phyloP scores from a whole-genome alignment of 257 asterid species.

The Thymus mandschuricus region DNA sequence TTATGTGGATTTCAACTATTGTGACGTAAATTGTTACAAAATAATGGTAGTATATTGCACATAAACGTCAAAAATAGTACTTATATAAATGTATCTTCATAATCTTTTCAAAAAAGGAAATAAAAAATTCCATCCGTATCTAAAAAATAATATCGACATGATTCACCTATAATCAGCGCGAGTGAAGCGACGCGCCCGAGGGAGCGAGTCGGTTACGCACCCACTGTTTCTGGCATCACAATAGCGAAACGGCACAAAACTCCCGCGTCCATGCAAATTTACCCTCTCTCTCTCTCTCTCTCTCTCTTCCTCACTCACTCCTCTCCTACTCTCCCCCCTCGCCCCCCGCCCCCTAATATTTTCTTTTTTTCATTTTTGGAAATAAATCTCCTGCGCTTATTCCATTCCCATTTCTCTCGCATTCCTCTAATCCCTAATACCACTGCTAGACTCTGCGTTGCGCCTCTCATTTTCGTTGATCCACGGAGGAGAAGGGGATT shows the following conservation, averaged over 20 bases:
- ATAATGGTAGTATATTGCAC: no score
- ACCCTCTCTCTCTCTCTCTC: slow-evolving; percentile 22
- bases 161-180: slow-evolving; percentile 12
- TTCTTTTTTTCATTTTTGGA: not conserved
- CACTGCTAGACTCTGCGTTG: slow-evolving; percentile 26
- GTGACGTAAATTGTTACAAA: no score
- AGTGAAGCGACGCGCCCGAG: slow-evolving; percentile 42
- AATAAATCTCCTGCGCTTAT: slow-evolving; percentile 13
- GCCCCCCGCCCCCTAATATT: slow-evolving; percentile 18
- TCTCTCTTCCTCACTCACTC: slow-evolving; percentile 35
- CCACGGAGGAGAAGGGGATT: not conserved
- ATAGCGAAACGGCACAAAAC: slow-evolving; percentile 52
- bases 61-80: no score
- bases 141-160: slow-evolving; percentile 11
- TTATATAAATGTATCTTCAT: no score
- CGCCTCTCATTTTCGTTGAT: slow-evolving; percentile 26
- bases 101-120: not conserved
- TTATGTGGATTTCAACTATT: no score
- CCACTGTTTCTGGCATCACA: slow-evolving; percentile 34
- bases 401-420: slow-evolving; percentile 23
- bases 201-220: slow-evolving; percentile 29
- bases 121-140: not conserved
- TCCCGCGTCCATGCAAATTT: slow-evolving; percentile 78
- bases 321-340: slow-evolving; percentile 29
- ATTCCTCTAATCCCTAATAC: slow-evolving; percentile 11